A percentile compares a stretch with the other conserved stretches of the same genome.
Conservation (phyloP, 345 rosid genomes). For the Syzygium oleosum region DNA sequence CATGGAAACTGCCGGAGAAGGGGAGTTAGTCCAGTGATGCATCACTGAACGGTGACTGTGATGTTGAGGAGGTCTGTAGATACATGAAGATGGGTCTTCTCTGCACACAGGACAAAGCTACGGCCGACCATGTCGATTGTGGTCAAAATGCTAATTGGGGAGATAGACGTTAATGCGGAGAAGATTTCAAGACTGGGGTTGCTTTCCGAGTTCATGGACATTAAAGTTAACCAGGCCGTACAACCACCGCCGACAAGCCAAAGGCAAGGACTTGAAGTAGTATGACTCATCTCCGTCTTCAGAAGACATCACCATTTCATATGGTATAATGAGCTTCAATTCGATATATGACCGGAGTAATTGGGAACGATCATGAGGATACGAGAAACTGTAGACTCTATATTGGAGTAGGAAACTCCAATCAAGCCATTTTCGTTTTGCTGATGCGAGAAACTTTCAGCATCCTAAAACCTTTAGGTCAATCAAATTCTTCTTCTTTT, state of each 20-base stretch:
- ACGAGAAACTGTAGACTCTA: not conserved
- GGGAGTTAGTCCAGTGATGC: constrained; percentile 25
- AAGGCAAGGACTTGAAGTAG: constrained; percentile 1
- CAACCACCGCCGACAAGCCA: not conserved
- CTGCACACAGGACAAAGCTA: constrained; percentile 53
- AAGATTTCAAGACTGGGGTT: constrained; percentile 39
- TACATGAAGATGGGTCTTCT: constrained; percentile 49
- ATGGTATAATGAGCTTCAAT: constrained; percentile 54
- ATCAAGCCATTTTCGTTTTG: not conserved
- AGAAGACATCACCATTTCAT: constrained; percentile 17
- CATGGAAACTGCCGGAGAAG: constrained; percentile 25
- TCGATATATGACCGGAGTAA: constrained; percentile 42
- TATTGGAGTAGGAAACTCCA: not conserved
- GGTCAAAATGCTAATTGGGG: constrained; percentile 39
- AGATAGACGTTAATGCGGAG: constrained; percentile 19
- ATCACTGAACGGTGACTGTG: constrained; percentile 18
- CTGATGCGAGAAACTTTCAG: not conserved
- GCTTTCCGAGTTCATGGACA: constrained; percentile 24
- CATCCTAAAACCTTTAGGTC: not conserved
- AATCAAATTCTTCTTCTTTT: not conserved
- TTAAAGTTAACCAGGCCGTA: constrained; percentile 6
- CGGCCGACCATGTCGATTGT: constrained; percentile 46
- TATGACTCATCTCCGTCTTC: constrained; percentile 21
- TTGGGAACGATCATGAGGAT: not conserved
- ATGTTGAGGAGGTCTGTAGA: constrained; percentile 30